Percentiles rank a stretch among this genome's conserved stretches.
These are phyloP conservation scores for Davidsoniella virescens DNA, from an alignment of 2,329 filamentous ascomycete genomes.

Conservation along the genomic window DNA sequence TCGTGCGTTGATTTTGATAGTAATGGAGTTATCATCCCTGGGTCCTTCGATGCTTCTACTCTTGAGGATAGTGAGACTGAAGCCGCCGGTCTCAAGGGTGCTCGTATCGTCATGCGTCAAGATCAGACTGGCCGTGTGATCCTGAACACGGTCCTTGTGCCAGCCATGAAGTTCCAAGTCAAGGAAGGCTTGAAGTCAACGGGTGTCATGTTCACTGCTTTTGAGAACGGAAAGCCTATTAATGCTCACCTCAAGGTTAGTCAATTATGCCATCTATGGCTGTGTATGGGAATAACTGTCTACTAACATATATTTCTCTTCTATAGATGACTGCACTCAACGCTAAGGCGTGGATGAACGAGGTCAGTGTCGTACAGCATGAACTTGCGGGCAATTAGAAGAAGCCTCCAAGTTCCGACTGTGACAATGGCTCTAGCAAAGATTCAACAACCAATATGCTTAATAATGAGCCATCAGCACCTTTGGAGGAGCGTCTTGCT, in stretches of 20 bases:
- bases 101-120: slow-evolving; percentile 76
- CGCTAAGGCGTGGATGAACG: slow-evolving; percentile 34
- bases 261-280: slow-evolving; percentile 8
- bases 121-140: slow-evolving; percentile 78
- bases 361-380: slow-evolving; percentile 32
- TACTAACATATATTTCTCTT: not conserved
- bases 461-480: too few relatives aligned
- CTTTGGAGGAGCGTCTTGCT: too few relatives aligned
- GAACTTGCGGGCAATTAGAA: slow-evolving; percentile 29
- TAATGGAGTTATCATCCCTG: slow-evolving; percentile 30
- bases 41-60: slow-evolving; percentile 38
- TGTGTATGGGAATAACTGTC: not conserved
- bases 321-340: slow-evolving; percentile 36
- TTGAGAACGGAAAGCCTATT: slow-evolving; percentile 40
- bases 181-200: slow-evolving; percentile 57
- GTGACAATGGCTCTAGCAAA: too few relatives aligned
- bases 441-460: too few relatives aligned
- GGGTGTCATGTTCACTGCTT: slow-evolving; percentile 48
- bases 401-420: not conserved
- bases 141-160: slow-evolving; percentile 67
- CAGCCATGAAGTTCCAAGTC: slow-evolving; percentile 64
- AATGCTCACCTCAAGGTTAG: slow-evolving; percentile 46
- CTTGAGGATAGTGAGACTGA: slow-evolving; percentile 19
- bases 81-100: slow-evolving; percentile 26
- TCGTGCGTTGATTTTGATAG: slow-evolving; percentile 39